Base-by-base conservation (phyloP, 2,329 filamentous ascomycete species). In the Zarea fungicola region DNA sequence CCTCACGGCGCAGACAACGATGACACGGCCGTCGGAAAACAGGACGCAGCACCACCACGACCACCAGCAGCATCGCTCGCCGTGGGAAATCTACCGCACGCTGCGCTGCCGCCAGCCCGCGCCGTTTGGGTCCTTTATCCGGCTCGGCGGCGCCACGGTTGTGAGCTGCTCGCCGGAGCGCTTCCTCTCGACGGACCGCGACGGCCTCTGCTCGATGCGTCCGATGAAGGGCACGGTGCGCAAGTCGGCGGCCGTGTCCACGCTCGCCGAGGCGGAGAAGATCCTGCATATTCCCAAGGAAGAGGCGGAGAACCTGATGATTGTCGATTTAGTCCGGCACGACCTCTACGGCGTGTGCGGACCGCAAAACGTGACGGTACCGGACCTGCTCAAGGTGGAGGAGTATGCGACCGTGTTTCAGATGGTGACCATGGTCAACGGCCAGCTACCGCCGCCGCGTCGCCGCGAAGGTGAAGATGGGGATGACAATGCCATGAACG, bases 171-270 rank as follows among this genome's bases (percentile, higher is more conserved):
- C 89, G 4, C 92, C 92, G 0, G 92, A 97, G 68, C 86, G 91
- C 3, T 97, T 96, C 62, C 78, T 97, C 14, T 81, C 80, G 40
- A 70, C 73, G 57, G 62, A 67, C 46, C 53, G 60, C 2, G 67
- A 65, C 1, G 84, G 85, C 1, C 66, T 72, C 35, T 88, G 84
- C 62, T 82, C 86, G 53, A 93, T 96, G 76, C 83, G 91, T 7
- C 92, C 92, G 0, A 97, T 97, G 81, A 97, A 97, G 71, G 92
- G 92, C 41, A 97, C 92, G 0, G 89, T 96, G n/a, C 84, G 84
- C 58, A 95, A 95, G 59, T 80, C 78, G 0, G 71, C 75, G 1
- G 74, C 73, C 1, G 81, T 77, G 0, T 63, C 85, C 31, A 93
- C 85, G 0, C 73, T 86, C n/a, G 78, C 76, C 5, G 78, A 87